phyloP scores from a whole-genome alignment of 2,329 filamentous ascomycete species.

The Sphaceloma murrayae region DNA sequence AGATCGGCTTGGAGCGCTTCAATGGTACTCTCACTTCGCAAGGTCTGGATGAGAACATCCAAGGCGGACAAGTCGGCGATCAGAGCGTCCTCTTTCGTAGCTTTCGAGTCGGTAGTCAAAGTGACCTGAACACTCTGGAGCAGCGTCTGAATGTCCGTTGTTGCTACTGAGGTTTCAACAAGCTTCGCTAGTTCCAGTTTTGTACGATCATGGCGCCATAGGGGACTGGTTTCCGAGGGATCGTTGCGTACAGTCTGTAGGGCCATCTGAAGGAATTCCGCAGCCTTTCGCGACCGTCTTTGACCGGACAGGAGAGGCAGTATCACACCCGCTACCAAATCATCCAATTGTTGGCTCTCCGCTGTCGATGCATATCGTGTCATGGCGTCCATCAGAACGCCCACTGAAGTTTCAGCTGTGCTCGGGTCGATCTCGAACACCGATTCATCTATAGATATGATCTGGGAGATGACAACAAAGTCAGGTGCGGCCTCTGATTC shows the following conservation, averaged over 20 bases:
- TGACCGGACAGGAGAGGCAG: slow-evolving; percentile 27
- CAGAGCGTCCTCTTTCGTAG: no score
- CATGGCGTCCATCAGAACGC: slow-evolving; percentile 17
- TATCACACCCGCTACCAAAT: slow-evolving; percentile 19
- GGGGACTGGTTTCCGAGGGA: no score
- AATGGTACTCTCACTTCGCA: no score
- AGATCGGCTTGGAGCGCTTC: no score
- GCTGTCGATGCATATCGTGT: not conserved
- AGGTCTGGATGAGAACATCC: no score
- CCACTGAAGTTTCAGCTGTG: slow-evolving; percentile 13
- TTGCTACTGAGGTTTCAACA: slow-evolving; percentile 21
- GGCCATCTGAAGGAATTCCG: slow-evolving; percentile 22
- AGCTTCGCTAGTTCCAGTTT: slow-evolving; percentile 19
- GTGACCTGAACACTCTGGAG: slow-evolving; percentile 18
- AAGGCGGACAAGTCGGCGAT: no score
- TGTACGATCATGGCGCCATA: not conserved
- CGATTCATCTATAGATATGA: slow-evolving; percentile 39
- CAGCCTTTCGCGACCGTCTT: slow-evolving; percentile 24
- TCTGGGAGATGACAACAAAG: slow-evolving; percentile 35
- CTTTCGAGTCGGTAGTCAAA: no score
- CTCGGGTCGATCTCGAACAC: slow-evolving; percentile 32
- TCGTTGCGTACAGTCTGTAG: not conserved
- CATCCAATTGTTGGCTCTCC: not conserved
- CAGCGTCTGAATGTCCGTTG: slow-evolving; percentile 19
- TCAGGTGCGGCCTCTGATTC: slow-evolving; percentile 23